Evolutionary conservation across 2,329 filamentous ascomycete species (phyloP), one percentile per base, ranked within the genome.

Genomic region (Aspergillus sp.): DNA sequence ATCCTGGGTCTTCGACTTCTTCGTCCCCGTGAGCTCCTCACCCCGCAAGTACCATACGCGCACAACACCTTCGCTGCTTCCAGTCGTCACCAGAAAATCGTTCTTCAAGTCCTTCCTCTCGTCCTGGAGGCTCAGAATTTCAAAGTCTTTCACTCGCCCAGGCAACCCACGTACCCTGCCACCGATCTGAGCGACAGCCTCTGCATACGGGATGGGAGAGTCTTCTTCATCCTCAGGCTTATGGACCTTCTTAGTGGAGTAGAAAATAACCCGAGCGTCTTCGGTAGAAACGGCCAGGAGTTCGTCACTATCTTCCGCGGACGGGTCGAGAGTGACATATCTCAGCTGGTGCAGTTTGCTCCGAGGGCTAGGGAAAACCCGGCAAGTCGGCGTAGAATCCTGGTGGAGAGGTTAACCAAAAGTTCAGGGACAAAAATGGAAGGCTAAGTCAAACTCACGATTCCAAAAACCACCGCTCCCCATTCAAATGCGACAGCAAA

Each of bases 401-500:
- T 76, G 51, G 26, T 19, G 38, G 20, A 17, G 51, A 32, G 4
- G 51, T 68, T 54, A 64, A 58, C 54, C 47, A 42, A 40, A n/a
- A 36, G 17, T 14, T 33, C 43, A 3, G 13, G 3, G 35, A 9
- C n/a, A 22, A 41, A 30, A 24, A 20, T 17, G 19, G 10, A 35
- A 30, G 22, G 14, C 16, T 8, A 45, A 11, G 41, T 17, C 38
- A 30, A 24, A 68, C 73, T 68, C 70, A 79, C 78, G 78, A 94
- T 89, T 56, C 90, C 90, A 67, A 94, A 97, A 0, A 95, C 83
- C 26, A 94, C 80, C 6, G 87, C 82, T 44, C 94, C 91, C 59
- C 89, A 81, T 68, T 97, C 93, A 66, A 97, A 97, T 0, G 82
- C 87, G 3, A 99, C 89, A 0, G 88, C 88, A 64, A 94, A 99